A percentile compares a stretch with the other conserved stretches of the same genome.
phyloP scores from a whole-genome alignment of 305 asterid species.

The Vinca major region DNA sequence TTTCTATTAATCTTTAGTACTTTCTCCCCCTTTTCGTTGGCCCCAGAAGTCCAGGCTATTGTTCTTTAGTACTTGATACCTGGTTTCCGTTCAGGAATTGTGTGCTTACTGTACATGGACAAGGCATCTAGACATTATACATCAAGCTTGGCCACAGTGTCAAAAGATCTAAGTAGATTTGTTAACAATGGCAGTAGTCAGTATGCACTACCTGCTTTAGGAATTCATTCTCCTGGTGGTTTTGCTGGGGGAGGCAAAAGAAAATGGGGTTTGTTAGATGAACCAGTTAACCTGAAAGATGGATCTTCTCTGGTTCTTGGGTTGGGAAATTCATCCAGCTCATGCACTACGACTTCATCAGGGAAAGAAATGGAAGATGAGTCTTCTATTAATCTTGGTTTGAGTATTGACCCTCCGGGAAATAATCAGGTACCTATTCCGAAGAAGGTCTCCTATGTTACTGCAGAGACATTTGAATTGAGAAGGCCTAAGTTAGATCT shows the following conservation, averaged over 20 bases:
- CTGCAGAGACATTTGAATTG: constrained; percentile 14
- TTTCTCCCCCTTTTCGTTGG: constrained; percentile 5
- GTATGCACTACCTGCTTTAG: constrained; percentile 17
- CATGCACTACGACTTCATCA: constrained; percentile 29
- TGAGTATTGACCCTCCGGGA: constrained; percentile 32
- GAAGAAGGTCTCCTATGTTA: constrained; percentile 19
- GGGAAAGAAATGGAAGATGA: constrained; percentile 44
- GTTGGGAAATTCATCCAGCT: constrained; percentile 35
- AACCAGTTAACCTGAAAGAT: constrained; percentile 10
- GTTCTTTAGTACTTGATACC: constrained; percentile 1
- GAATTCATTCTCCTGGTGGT: constrained; percentile 20
- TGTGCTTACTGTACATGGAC: constrained; percentile 40
- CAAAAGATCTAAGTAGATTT: constrained; percentile 21
- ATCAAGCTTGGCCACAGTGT: constrained; percentile 21
- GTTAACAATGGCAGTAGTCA: constrained; percentile 13
- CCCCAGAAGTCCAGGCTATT: constrained; percentile 18
- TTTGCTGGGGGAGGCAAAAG: constrained; percentile 33
- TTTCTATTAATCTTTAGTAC: constrained; percentile 3
- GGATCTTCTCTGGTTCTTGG: constrained; percentile 44
- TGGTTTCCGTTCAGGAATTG: constrained; percentile 16
- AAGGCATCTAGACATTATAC: constrained; percentile 23
- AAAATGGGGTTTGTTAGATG: constrained; percentile 15
- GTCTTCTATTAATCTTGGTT: constrained; percentile 36
- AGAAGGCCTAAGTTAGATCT: constrained; percentile 43
- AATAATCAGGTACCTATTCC: constrained; percentile 14